A percentile compares a stretch with the other conserved stretches of the same genome.
phyloP scores from a whole-genome alignment of 2,329 filamentous ascomycete species.

The Aspergillus brasiliensis region DNA sequence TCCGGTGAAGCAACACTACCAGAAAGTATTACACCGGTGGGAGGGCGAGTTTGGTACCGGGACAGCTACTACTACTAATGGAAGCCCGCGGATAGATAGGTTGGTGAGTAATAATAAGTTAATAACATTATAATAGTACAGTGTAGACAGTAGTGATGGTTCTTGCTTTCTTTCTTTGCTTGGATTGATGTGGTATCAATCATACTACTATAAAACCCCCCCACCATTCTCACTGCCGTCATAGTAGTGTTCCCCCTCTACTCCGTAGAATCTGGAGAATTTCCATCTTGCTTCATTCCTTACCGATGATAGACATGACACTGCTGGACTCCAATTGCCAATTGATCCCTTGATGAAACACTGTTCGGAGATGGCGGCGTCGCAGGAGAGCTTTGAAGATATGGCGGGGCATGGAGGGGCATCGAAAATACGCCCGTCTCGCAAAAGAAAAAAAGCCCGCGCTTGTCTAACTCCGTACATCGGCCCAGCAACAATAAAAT shows the following conservation, averaged over 20 bases:
- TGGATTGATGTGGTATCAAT: not conserved
- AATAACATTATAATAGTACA: not conserved
- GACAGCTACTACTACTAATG: not conserved
- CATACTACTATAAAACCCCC: too few species aligned
- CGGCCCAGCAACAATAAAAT: not conserved
- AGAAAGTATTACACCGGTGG: constrained; percentile 4
- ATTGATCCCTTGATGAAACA: not conserved
- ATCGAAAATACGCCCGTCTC: not conserved
- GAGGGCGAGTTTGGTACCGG: not conserved
- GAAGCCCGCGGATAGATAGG: not conserved
- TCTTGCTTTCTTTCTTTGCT: not conserved
- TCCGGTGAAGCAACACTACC: constrained; percentile 27
- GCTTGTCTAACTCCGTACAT: constrained; percentile 2
- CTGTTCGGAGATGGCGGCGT: constrained; percentile 1
- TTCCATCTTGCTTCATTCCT: not conserved
- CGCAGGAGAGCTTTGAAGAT: not conserved
- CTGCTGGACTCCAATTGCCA: not conserved
- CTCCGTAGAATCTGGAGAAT: too few species aligned
- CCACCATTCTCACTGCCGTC: too few species aligned
- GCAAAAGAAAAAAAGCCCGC: constrained; percentile 1
- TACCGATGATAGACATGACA: not conserved
- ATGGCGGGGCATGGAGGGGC: constrained; percentile 11
- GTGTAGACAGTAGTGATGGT: not conserved
- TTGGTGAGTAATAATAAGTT: not conserved
- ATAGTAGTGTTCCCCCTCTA: too few species aligned